A percentile compares a stretch with the other conserved stretches of the same genome.
These are phyloP conservation scores for Allantophomopsis lycopodina DNA, from an alignment of 2,329 filamentous ascomycete genomes.

Conservation along the genomic window DNA sequence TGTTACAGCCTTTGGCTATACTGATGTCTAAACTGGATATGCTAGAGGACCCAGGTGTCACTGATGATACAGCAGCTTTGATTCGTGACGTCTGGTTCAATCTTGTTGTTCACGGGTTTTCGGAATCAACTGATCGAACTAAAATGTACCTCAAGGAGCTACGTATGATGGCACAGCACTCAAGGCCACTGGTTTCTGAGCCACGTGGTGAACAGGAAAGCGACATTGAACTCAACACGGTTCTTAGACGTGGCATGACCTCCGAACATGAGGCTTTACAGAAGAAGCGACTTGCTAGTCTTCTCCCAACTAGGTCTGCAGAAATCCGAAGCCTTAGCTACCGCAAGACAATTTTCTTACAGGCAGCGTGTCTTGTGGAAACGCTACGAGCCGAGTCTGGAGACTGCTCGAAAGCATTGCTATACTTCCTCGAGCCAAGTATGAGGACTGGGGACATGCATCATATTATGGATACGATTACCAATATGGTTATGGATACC, in stretches of 20 bases:
- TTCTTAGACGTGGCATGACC: constrained; percentile 75
- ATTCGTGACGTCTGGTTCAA: constrained; percentile 97
- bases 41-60: constrained; percentile 26
- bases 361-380: constrained; percentile 81
- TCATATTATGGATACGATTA: constrained; percentile 50
- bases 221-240: constrained; percentile 91
- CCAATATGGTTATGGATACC: constrained; percentile 56
- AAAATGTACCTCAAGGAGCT: constrained; percentile 65
- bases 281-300: constrained; percentile 61
- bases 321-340: constrained; percentile 79
- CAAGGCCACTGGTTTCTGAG: constrained; percentile 75
- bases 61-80: constrained; percentile 59
- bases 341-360: constrained; percentile 81
- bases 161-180: constrained; percentile 73
- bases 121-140: constrained; percentile 57
- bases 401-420: constrained; percentile 78
- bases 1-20: constrained; percentile 76
- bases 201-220: constrained; percentile 87
- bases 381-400: constrained; percentile 75
- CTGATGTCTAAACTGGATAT: constrained; percentile 59
- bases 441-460: constrained; percentile 52
- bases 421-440: constrained; percentile 90
- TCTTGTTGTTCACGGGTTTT: constrained; percentile 86
- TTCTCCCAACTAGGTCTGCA: constrained; percentile 62
- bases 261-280: constrained; percentile 66